Evolutionary conservation across 441 rosid species (phyloP).

Genomic region (Bocquillonia castaneifolia): DNA sequence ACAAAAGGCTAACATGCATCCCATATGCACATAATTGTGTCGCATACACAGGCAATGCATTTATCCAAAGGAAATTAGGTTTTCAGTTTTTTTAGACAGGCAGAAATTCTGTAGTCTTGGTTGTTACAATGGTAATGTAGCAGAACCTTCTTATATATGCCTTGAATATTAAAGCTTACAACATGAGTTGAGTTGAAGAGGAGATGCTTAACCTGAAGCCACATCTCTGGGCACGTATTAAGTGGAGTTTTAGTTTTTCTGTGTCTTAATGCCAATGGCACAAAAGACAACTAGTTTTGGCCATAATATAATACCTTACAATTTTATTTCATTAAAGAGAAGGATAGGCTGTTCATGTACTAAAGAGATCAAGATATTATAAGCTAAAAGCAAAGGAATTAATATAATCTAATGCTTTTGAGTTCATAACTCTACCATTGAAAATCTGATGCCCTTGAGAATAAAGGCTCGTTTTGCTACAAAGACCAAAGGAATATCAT

Average conservation of each 20-base stretch:
- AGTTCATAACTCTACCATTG: background rate
- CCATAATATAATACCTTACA: background rate
- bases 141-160: background rate
- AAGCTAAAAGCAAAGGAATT: background rate
- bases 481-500: background rate
- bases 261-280: background rate
- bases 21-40: background rate
- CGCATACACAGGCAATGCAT: background rate
- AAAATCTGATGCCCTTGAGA: background rate
- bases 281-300: background rate
- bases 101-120: background rate
- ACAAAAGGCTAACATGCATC: background rate
- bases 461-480: background rate
- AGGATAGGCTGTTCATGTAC: background rate
- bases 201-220: background rate
- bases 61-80: background rate
- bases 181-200: background rate
- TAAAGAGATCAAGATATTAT: background rate
- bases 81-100: background rate
- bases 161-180: background rate
- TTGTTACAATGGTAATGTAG: background rate
- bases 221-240: background rate
- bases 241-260: background rate
- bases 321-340: background rate
- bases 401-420: background rate